A percentile compares a stretch with the other conserved stretches of the same genome.
Evolutionary conservation across 495 filamentous ascomycete genomes (phyloP).

Genomic region (Gamarada debralockiae): DNA sequence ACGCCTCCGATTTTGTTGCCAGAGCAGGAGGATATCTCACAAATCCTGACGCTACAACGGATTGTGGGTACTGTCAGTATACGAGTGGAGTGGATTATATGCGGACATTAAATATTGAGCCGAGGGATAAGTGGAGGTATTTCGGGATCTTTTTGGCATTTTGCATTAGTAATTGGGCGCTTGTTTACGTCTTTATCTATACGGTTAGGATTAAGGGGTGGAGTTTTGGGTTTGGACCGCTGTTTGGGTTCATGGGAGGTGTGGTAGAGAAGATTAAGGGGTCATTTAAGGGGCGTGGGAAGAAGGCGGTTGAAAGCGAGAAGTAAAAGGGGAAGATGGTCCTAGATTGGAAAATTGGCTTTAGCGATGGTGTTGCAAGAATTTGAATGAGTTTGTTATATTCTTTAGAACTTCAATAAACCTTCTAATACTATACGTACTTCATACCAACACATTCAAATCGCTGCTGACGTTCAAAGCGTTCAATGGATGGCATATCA

Average conservation of each 20-base stretch:
- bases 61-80: slow-evolving; percentile 78
- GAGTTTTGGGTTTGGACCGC: slow-evolving; percentile 55
- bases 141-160: slow-evolving; percentile 79
- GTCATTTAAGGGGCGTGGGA: slow-evolving; percentile 29
- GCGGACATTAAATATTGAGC: slow-evolving; percentile 59
- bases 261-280: slow-evolving; percentile 38
- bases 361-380: no score
- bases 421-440: no score
- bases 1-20: slow-evolving; percentile 65
- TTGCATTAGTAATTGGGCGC: slow-evolving; percentile 69
- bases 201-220: slow-evolving; percentile 68
- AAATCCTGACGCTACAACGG: slow-evolving; percentile 41
- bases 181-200: slow-evolving; percentile 86
- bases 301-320: slow-evolving; percentile 5
- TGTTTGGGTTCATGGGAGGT: slow-evolving; percentile 50
- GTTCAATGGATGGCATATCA: no score
- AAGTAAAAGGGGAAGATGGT: not conserved
- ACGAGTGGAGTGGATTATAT: slow-evolving; percentile 63
- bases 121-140: slow-evolving; percentile 60
- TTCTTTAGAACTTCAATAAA: no score
- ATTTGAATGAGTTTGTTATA: no score
- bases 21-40: slow-evolving; percentile 51
- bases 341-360: no score
- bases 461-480: no score
- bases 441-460: no score